Conservation (phyloP, 129 eudicot genomes). For the Scalesia atractyloides region DNA sequence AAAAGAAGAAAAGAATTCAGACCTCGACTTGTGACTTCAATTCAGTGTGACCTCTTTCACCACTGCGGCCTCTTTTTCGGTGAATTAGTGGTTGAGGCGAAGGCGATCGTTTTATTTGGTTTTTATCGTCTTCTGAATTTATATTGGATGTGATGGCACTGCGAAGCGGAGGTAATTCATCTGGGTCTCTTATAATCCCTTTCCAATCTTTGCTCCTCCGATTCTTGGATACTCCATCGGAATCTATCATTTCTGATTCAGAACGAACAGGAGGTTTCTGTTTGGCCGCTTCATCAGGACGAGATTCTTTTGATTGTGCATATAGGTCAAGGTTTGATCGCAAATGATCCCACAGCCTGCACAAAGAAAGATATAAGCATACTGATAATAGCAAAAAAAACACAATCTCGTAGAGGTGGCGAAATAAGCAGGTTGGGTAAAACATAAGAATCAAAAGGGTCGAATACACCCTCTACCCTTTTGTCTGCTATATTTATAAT, state of each 20-base stretch:
- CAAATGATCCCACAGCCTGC: slow-evolving; percentile 91
- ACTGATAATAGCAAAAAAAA: not conserved
- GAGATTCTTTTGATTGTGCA: slow-evolving; percentile 50
- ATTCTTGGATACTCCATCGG: slow-evolving; percentile 33
- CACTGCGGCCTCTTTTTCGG: slow-evolving; percentile 66
- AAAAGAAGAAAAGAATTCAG: not conserved
- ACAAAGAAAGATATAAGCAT: slow-evolving; percentile 11
- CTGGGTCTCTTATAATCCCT: slow-evolving; percentile 49
- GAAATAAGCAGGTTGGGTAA: not conserved
- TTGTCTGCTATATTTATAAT: not conserved
- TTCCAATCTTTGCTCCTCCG: slow-evolving; percentile 62
- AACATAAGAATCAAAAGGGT: not conserved
- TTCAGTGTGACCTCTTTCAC: slow-evolving; percentile 58
- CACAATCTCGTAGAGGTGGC: slow-evolving; percentile 1
- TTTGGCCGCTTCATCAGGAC: slow-evolving; percentile 45
- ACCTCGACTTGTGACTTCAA: slow-evolving; percentile 54
- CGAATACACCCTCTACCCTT: not conserved
- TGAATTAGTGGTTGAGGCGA: slow-evolving; percentile 49
- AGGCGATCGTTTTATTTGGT: slow-evolving; percentile 39
- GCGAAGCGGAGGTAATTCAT: slow-evolving; percentile 59
- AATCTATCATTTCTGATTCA: slow-evolving; percentile 42
- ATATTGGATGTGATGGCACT: slow-evolving; percentile 46
- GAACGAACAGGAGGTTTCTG: slow-evolving; percentile 44
- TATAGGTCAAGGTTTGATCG: slow-evolving; percentile 65
- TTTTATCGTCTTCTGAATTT: slow-evolving; percentile 35